Base-by-base conservation (phyloP, 2,329 filamentous ascomycete genomes). In the Amphichorda felina region DNA sequence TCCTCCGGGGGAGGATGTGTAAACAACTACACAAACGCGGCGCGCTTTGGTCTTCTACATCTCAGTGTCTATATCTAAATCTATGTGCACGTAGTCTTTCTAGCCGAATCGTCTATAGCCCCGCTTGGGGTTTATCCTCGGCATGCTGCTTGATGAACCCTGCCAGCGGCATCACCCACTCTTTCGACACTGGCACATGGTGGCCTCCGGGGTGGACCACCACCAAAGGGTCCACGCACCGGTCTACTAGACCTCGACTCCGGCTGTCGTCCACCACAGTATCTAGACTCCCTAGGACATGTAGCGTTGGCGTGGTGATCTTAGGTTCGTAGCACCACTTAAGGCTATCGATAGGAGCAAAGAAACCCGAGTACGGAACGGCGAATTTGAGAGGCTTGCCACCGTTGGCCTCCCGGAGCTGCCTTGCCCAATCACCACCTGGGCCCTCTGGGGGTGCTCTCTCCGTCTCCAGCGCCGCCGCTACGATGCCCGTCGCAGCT, bases 191-290 rank as follows among this genome's bases (percentile, higher is more conserved):
- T 0, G 89, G 89, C 49, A 95, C 72, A 50, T 94, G 87, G 55
- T 96, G 89, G 0, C 88, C 88, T 7, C 89, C 89, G 2, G 89
- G 88, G 57, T 94, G 86, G 47, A 81, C 71, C 46, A 75, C 51
- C 43, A 74, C 64, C 50, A 65, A 31, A 0, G 67, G 63, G 43
- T 66, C 66, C 42, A 54, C 68, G 54, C 72, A 87, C 39, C 62
- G 66, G 17, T 86, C 76, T 3, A 82, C 68, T 39, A 95, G 58
- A 16, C 64, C 70, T 47, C 72, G 63, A 53, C 75, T 84, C 49
- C 84, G 65, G 36, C 59, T 57, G 63, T 95, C 88, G 22, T 87
- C 83, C 1, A 96, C 88, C 1, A 95, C 84, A 3, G 81, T 85
- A 61, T 95, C 89, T 45, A 94, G 62, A 36, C 76, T 80, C 1